Evolutionary conservation across 805 yeast genomes (phyloP), one percentile per base, ranked within the genome.

Genomic region (Myxozyma geophila): DNA sequence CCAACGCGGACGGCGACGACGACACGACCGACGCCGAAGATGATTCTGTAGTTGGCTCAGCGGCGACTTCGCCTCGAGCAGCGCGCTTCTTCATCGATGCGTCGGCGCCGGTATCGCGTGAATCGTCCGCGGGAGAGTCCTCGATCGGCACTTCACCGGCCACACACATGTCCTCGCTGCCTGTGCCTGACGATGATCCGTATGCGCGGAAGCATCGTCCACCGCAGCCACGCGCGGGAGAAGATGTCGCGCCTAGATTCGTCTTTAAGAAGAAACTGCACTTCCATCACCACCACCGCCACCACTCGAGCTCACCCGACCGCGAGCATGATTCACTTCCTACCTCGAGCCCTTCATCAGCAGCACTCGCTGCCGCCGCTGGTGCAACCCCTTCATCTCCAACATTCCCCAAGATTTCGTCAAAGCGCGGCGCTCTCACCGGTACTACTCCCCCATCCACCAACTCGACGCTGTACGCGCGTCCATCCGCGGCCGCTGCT

Each of bases 221-320:
- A 3, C 71, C 72, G 40, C 68, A 49, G 40, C 51, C 55, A 5
- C 55, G 62, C 19, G 68, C 69, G 28, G 66, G 67, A 7, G 70
- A 64, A 13, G 73, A 74, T 17, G 75, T 76, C 51, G 75, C 76
- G 9, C 77, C 78, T 28, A 67, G 78, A 46, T 76, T 76, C 56
- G 74, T 74, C 54, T 76, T 76, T 62, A 70, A 68, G 57, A 70
- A 68, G 59, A 63, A 58, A 58, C 70, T 56, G 43, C 61, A 58
- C 35, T 50, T 56, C 21, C 66, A 59, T 17, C 62, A 58, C 28
- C 58, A 62, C 23, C 66, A 59, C 17, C 62, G 58, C 13, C 58
- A 56, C 35, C 56, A 48, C 28, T 53, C 56, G 7, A 35, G 13
- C 19, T 53, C 56, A 15, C 48, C 48, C 9, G 48, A 40, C n/a